These are phyloP conservation scores for Cubamyces lactineus DNA, from an alignment of 768 basidiomycete species.

Conservation along the genomic window DNA sequence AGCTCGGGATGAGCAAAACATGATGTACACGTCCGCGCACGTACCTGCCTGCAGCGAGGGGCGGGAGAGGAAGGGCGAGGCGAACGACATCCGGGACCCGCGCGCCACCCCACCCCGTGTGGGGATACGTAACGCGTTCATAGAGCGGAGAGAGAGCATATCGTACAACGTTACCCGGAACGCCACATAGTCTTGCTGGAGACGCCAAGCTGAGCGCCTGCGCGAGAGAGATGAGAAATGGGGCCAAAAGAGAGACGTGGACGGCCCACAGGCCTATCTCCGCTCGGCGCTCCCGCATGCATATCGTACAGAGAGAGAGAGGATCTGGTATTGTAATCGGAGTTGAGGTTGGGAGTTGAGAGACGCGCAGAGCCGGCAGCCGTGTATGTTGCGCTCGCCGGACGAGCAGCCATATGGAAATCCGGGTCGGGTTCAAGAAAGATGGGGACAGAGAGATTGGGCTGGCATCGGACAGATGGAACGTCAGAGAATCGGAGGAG, in stretches of 20 bases:
- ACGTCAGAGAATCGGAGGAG: no score
- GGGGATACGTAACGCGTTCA: constrained; percentile 8
- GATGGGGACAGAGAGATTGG: not conserved
- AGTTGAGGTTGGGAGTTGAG: no score
- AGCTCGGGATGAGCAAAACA: constrained; percentile 4
- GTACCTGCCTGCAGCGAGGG: not conserved
- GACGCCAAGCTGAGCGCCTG: no score
- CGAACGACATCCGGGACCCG: not conserved
- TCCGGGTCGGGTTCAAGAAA: not conserved
- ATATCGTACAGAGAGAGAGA: not conserved
- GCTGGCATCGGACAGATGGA: no score
- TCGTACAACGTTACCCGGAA: constrained; percentile 10
- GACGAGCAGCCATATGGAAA: not conserved
- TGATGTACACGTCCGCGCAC: constrained; percentile 2
- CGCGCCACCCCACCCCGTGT: not conserved
- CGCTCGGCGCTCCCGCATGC: constrained; percentile 8
- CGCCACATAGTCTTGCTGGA: constrained; percentile 1
- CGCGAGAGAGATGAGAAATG: not conserved
- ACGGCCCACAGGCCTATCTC: constrained; percentile 14
- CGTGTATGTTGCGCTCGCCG: not conserved
- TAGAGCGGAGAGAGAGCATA: constrained; percentile 9
- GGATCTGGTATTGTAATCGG: not conserved
- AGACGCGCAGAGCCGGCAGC: not conserved
- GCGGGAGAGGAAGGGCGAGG: not conserved
- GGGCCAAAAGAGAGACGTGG: constrained; percentile 1